Evolutionary conservation across 176 grass and related monocot species (phyloP), one percentile per base, ranked within the genome.

Genomic region (Bonia amplexicaulis): DNA sequence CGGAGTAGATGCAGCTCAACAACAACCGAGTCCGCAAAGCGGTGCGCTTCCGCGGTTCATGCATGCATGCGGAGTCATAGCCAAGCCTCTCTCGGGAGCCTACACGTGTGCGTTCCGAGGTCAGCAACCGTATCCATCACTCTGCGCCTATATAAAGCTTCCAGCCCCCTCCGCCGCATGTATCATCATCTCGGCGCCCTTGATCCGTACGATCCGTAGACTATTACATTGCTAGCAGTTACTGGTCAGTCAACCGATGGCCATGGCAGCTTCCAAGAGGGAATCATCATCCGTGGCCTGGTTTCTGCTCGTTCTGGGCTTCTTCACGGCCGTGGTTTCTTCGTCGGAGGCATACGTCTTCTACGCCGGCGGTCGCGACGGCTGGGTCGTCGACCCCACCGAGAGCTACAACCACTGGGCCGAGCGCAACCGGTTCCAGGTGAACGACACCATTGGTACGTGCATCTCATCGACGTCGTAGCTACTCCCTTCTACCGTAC

Each of bases 351-450:
- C 85, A 65, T 77, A 90, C 46, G 87, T 89, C 62, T 93, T 93
- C 96, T 89, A 90, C 76, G 90, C 85, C 55, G 91, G 93, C 6
- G 91, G 96, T 6, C 87, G 41, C 37, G 88, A 92, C 79, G 93
- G 96, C 40, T 98, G 96, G 96, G 86, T 92, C 69, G 10, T 87
- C 69, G 83, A 84, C 78, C 96, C 96, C 33, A 53, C 87, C 35
- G 93, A 98, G 85, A 95, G 88, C 72, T 98, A 95, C 66, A 84
- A 83, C 73, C 83, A 90, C 65, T 98, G 96, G 96, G 89, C 93
- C 22, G 85, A 40, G 45, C 92, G 83, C 77, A 90, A 74, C 87
- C 66, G 96, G 27, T 98, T 98, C 78, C 91, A 92, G 53, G 83
- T 92, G 78, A 88, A 93, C 72, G 93, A 98, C 80, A 92, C 85